These are phyloP conservation scores for Stagonosporopsis rhizophila DNA, from an alignment of 2,329 filamentous ascomycete species.

Conservation along the genomic window DNA sequence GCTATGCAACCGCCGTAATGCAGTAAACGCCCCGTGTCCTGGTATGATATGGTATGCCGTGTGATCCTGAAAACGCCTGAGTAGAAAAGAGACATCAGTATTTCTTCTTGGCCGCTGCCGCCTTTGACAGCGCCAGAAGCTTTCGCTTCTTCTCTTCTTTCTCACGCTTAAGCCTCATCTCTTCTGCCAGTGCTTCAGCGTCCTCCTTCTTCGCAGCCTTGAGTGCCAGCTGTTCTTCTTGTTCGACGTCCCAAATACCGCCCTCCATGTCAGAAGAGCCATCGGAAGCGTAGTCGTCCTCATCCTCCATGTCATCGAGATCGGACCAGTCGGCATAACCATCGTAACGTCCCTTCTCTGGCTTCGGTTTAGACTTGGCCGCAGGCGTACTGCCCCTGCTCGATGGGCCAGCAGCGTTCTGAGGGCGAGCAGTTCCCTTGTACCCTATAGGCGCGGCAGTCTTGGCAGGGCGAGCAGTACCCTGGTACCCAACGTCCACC, in stretches of 20 bases:
- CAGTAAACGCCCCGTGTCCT: conserved; percentile 32
- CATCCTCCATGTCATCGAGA: conserved; percentile 54
- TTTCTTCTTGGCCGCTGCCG: conserved; percentile 41
- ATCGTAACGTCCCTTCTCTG: conserved; percentile 43
- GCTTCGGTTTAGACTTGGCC: conserved; percentile 40
- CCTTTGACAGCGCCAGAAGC: conserved; percentile 38
- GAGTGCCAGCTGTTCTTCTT: conserved; percentile 71
- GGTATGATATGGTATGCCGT: conserved; percentile 36
- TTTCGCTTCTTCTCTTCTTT: conserved; percentile 49
- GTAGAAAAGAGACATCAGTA: conserved; percentile 28
- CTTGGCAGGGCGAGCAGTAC: conserved; percentile 55
- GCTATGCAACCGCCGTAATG: conserved; percentile 42
- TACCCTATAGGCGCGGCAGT: conserved; percentile 45
- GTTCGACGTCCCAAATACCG: conserved; percentile 74
- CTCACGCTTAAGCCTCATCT: conserved; percentile 45
- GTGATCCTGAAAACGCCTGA: conserved; percentile 38
- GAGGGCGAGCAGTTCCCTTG: conserved; percentile 47
- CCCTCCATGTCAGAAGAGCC: conserved; percentile 81
- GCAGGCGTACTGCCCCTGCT: conserved; percentile 35
- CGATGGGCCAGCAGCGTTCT: conserved; percentile 29
- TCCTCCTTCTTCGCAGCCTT: conserved; percentile 72
- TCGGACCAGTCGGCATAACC: conserved; percentile 51
- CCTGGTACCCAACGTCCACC: conserved; percentile 54
- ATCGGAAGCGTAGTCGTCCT: conserved; percentile 68
- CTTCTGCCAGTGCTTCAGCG: conserved; percentile 67